phyloP scores from a whole-genome alignment of 352 stramenopile genomes.

The Achlya hypogyna region DNA sequence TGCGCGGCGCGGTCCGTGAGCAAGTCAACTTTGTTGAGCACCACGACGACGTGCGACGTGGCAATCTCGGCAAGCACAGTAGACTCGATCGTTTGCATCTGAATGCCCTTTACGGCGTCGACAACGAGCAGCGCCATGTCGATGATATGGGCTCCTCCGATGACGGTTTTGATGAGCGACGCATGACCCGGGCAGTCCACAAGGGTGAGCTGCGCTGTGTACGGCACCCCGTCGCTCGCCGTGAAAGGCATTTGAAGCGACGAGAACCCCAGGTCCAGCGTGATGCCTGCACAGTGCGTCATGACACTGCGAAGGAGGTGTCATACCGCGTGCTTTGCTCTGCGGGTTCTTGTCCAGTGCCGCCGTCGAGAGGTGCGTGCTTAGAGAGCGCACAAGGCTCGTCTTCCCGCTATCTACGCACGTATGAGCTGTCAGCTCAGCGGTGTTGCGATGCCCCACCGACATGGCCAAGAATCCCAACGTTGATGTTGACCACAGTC shows the following conservation, averaged over 20 bases:
- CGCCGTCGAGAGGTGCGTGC: constrained; percentile 95
- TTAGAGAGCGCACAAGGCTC: constrained; percentile 92
- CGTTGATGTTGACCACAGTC: constrained; percentile 90
- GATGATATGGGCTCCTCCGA: constrained; percentile 98
- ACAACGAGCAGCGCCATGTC: constrained; percentile 97
- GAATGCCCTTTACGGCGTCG: constrained; percentile 94
- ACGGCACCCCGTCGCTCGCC: constrained; percentile 20
- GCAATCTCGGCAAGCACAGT: constrained; percentile 93
- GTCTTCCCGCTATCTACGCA: constrained; percentile 96
- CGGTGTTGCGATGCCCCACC: background rate
- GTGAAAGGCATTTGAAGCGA: constrained; percentile 77
- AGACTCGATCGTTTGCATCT: constrained; percentile 98
- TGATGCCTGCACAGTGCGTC: constrained; percentile 81
- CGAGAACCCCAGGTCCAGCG: constrained; percentile 97
- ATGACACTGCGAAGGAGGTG: constrained; percentile 4
- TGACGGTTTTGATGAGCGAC: constrained; percentile 98
- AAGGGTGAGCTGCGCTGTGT: constrained; percentile 89
- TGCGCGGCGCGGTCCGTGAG: constrained; percentile 47
- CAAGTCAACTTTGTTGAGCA: constrained; percentile 98
- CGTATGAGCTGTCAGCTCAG: background rate
- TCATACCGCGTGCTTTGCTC: constrained; percentile 91
- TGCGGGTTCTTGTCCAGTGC: constrained; percentile 98
- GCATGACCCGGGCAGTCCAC: constrained; percentile 96
- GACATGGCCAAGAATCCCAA: constrained; percentile 97
- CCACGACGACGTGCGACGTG: constrained; percentile 81